These are phyloP conservation scores for Fraxinus platypoda DNA, from an alignment of 305 asterid genomes.

Conservation along the genomic window DNA sequence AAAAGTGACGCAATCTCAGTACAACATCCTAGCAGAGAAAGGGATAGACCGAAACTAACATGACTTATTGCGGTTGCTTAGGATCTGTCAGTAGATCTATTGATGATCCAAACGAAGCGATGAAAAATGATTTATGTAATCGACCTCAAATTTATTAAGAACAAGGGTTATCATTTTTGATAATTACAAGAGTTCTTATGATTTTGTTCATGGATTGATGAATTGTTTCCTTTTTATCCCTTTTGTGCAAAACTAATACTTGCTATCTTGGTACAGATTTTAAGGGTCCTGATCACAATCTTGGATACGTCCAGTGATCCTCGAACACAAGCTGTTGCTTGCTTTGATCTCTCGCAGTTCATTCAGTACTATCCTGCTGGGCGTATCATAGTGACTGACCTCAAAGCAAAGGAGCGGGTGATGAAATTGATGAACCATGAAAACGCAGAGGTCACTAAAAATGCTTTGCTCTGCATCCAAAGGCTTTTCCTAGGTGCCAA, in stretches of 20 bases:
- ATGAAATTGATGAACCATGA: conserved; percentile 94
- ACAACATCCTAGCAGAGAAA: neutral
- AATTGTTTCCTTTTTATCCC: neutral
- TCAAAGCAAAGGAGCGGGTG: conserved; percentile 91
- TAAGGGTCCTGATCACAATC: conserved; percentile 78
- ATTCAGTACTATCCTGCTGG: conserved; percentile 93
- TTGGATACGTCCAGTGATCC: conserved; percentile 81
- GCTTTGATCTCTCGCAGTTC: conserved; percentile 88
- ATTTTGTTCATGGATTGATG: neutral
- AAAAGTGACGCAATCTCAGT: neutral
- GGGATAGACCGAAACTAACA: neutral
- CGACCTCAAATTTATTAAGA: neutral
- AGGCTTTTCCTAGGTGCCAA: conserved; percentile 95
- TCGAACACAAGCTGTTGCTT: conserved; percentile 86
- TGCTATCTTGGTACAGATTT: conserved; percentile 43
- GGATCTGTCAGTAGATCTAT: neutral
- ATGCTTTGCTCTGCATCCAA: conserved; percentile 89
- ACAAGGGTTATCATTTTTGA: neutral
- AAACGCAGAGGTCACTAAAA: conserved; percentile 81
- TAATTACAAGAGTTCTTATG: neutral
- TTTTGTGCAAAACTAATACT: conserved; percentile 14
- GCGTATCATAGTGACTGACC: conserved; percentile 73
- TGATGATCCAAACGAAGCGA: neutral
- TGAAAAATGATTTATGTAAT: neutral
- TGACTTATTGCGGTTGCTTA: neutral